These are phyloP conservation scores for Epichloe elymi DNA, from an alignment of 2,329 filamentous ascomycete species.

Conservation along the genomic window DNA sequence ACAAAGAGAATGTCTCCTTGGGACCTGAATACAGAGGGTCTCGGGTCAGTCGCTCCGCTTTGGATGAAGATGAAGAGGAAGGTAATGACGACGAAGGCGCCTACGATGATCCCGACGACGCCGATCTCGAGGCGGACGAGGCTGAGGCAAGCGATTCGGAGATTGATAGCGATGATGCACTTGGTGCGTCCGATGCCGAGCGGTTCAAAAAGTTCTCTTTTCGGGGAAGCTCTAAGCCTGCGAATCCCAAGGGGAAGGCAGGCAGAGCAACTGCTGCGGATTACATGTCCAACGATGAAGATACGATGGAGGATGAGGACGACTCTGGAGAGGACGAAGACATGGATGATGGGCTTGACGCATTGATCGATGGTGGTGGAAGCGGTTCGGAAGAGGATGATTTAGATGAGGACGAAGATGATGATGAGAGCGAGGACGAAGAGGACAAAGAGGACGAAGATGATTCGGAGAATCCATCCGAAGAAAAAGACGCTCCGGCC, in stretches of 20 bases:
- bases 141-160: conserved; percentile 41
- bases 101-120: conserved; percentile 44
- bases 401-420: conserved; percentile 20
- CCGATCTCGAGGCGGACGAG: conserved; percentile 39
- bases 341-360: conserved; percentile 24
- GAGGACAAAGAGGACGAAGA: conserved; percentile 20
- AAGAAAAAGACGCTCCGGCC: conserved; percentile 12
- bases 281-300: conserved; percentile 38
- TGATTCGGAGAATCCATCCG: conserved; percentile 19
- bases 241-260: conserved; percentile 19
- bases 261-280: conserved; percentile 40
- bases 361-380: conserved; percentile 17
- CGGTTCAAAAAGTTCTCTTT: conserved; percentile 66
- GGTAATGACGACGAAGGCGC: conserved; percentile 33
- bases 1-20: conserved; percentile 53
- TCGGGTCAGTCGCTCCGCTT: conserved; percentile 55
- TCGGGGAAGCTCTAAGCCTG: conserved; percentile 42
- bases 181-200: conserved; percentile 76
- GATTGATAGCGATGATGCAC: conserved; percentile 54
- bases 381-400: conserved; percentile 22
- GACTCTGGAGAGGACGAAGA: conserved; percentile 25
- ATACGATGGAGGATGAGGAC: conserved; percentile 23
- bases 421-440: conserved; percentile 24
- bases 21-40: conserved; percentile 73
- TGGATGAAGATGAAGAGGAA: conserved; percentile 39